Evolutionary conservation across 2,329 filamentous ascomycete species (phyloP).

Genomic region (Septoria linicola): DNA sequence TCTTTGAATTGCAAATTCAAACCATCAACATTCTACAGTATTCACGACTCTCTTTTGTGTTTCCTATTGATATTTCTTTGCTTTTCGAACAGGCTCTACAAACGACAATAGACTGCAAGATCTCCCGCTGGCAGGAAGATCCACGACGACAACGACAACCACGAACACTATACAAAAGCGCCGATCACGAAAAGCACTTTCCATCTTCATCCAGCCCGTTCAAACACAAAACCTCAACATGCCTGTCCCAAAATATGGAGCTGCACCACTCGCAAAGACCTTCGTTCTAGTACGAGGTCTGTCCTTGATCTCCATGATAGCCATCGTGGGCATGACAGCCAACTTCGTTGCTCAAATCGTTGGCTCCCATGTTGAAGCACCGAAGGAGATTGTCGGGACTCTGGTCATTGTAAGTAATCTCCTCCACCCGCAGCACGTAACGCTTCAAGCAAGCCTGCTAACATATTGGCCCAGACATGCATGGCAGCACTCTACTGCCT

Average conservation of each 20-base stretch:
- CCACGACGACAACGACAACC: slow-evolving; percentile 13
- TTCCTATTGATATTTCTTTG: slow-evolving; percentile 6
- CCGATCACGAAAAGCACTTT: slow-evolving; percentile 15
- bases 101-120: slow-evolving; percentile 10
- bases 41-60: slow-evolving; percentile 24
- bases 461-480: slow-evolving; percentile 58
- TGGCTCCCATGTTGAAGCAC: slow-evolving; percentile 62
- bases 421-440: neutral
- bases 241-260: slow-evolving; percentile 63
- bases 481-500: slow-evolving; percentile 74
- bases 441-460: too few relatives aligned
- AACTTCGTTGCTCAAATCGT: slow-evolving; percentile 82
- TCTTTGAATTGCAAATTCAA: slow-evolving; percentile 3
- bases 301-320: slow-evolving; percentile 69
- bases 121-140: slow-evolving; percentile 32
- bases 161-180: slow-evolving; percentile 11
- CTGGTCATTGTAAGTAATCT: slow-evolving; percentile 70
- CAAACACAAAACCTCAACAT: slow-evolving; percentile 39
- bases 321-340: slow-evolving; percentile 75
- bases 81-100: slow-evolving; percentile 4
- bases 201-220: slow-evolving; percentile 3
- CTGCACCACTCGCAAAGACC: slow-evolving; percentile 66
- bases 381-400: slow-evolving; percentile 72
- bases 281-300: slow-evolving; percentile 73
- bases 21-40: neutral